Conservation (phyloP, 169 alveolate species). For the Plasmodium coatneyi region DNA sequence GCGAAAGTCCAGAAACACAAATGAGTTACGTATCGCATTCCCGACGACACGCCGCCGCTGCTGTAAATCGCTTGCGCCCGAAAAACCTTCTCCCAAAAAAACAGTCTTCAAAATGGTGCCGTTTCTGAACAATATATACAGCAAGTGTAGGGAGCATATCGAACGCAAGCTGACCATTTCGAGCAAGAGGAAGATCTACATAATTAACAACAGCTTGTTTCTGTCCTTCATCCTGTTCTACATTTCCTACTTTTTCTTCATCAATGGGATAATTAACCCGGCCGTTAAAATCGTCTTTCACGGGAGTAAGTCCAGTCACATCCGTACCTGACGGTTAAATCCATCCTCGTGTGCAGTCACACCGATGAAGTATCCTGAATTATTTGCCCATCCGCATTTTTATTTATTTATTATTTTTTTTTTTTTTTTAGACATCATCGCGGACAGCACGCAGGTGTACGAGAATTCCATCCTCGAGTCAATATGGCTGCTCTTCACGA, state of each 20-base stretch:
- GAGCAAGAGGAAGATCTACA: conserved; percentile 3
- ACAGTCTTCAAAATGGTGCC: background rate
- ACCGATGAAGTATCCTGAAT: too few relatives aligned
- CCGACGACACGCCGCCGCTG: background rate
- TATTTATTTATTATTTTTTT: too few relatives aligned
- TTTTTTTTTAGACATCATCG: conserved; percentile 19
- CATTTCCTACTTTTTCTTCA: conserved; percentile 44
- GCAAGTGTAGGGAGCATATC: conserved; percentile 1
- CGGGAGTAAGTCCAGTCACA: conserved; percentile 27
- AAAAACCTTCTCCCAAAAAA: background rate
- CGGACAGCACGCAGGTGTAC: conserved; percentile 17
- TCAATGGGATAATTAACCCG: conserved; percentile 64
- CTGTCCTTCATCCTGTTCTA: conserved; percentile 47
- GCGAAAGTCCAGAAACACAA: background rate
- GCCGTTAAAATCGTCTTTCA: conserved; percentile 64
- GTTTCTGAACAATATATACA: background rate
- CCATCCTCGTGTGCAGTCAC: background rate
- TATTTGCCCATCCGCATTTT: background rate
- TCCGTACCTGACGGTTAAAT: background rate
- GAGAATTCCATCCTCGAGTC: conserved; percentile 62
- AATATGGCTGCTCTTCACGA: conserved; percentile 39
- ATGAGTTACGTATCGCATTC: background rate
- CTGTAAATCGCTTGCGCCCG: background rate
- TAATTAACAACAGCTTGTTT: conserved; percentile 39
- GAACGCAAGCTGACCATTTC: conserved; percentile 3